Base-by-base conservation (phyloP, 129 eudicot species). In the sunflower (Helianthus annuus) region DNA sequence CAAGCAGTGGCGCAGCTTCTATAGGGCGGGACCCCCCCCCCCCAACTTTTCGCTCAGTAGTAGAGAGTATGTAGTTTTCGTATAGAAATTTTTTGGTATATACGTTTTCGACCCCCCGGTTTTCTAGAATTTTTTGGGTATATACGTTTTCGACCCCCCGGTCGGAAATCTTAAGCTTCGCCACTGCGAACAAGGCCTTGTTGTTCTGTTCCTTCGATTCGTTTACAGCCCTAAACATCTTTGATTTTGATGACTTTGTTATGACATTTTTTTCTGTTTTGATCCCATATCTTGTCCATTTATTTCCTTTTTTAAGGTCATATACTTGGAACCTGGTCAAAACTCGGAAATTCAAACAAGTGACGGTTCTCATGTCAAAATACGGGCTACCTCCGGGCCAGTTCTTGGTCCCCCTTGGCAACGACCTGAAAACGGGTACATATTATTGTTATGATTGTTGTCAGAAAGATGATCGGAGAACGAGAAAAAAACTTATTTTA, bases 321-420 rank as follows among this genome's bases (percentile, higher is more conserved):
- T 78, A 42, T 94, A 94, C 62, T 73, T 90, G 55, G 98, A 94
- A 83, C 98, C 98, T 22, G 96, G 96, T 42, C 81, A 94, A 73
- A 81, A 73, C 62, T 76, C 76, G 54, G 87, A 90, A 64, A 81
- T 94, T 71, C 81, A 81, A 81, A 84, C 85, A 54, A 84, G 78
- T 27, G 68, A 79, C 51, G 92, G 88, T 62, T 81, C 87, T 45
- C 49, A 63, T 56, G 91, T 90, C 58, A 82, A 71, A 78, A 61
- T 90, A 36, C 82, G 81, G 65, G 98, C 98, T 16, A 94, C 98
- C 38, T 80, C 89, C 0, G 98, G 98, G 67, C 98, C 98, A 0
- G 86, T 94, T 83, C 78, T 94, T 17, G 97, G 98, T 55, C 98
- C 96, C 40, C 98, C 98, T 58, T 94, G 98, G 98, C 98, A 94